Evolutionary conservation across 2,329 filamentous ascomycete genomes (phyloP).

Genomic region (Diaporthe destruens): DNA sequence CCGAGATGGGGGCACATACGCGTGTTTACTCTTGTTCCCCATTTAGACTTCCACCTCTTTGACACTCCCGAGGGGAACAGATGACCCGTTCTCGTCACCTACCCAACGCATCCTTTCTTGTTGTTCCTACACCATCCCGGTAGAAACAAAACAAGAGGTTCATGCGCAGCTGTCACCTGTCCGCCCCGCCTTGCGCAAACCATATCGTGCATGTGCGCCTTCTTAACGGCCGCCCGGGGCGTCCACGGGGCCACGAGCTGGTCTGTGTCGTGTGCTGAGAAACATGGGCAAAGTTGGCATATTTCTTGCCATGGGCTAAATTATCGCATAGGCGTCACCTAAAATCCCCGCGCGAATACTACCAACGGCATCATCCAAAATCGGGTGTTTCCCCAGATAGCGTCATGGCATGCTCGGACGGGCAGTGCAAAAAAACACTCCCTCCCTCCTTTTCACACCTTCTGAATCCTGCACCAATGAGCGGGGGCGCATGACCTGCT

Average conservation of each 20-base stretch:
- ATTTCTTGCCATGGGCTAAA: background rate
- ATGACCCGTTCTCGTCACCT: background rate
- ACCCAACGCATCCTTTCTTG: background rate
- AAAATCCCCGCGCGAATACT: too few relatives aligned
- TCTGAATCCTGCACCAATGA: background rate
- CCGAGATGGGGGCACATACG: background rate
- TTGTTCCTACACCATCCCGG: background rate
- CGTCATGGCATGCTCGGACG: background rate
- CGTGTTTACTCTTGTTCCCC: background rate
- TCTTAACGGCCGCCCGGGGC: too few relatives aligned
- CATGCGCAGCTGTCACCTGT: background rate
- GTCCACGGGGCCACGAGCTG: background rate
- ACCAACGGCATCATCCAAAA: background rate
- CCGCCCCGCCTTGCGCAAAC: background rate
- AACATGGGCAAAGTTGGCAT: background rate
- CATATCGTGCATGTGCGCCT: background rate
- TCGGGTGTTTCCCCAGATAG: background rate
- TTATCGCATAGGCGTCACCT: background rate
- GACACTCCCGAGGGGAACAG: background rate
- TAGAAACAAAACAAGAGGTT: conserved; percentile 14
- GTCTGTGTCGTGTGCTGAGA: background rate
- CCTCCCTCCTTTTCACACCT: background rate
- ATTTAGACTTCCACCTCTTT: background rate
- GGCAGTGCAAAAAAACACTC: background rate
- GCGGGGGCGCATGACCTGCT: background rate